phyloP scores from a whole-genome alignment of 2,329 filamentous ascomycete genomes.

The Aspergillus sergii region DNA sequence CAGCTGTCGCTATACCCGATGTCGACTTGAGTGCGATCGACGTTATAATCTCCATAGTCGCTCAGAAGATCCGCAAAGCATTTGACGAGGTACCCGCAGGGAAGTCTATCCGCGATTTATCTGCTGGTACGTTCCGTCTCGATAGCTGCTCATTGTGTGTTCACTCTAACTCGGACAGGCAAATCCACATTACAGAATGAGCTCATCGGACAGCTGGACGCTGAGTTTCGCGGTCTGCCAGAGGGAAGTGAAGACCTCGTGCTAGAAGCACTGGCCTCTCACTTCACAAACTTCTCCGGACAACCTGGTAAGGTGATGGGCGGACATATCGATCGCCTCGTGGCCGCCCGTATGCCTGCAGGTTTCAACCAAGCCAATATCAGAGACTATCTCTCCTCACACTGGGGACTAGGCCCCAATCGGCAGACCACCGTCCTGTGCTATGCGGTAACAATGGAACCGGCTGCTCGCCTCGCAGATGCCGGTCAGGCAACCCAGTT shows the following conservation, averaged over 20 bases:
- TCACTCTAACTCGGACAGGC: conserved; percentile 54
- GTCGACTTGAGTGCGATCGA: conserved; percentile 86
- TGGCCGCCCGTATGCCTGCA: conserved; percentile 98
- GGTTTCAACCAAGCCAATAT: conserved; percentile 98
- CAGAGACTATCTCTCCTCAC: conserved; percentile 89
- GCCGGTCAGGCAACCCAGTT: conserved; percentile 87
- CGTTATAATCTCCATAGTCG: conserved; percentile 83
- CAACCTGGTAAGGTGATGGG: conserved; percentile 92
- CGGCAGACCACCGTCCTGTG: not conserved
- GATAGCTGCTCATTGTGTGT: conserved; percentile 20
- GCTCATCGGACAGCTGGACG: conserved; percentile 94
- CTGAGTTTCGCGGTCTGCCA: conserved; percentile 96
- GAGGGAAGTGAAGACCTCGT: conserved; percentile 98
- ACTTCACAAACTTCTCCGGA: conserved; percentile 98
- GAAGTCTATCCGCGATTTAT: conserved; percentile 91
- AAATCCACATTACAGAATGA: conserved; percentile 99
- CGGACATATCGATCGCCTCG: conserved; percentile 76
- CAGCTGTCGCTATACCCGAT: conserved; percentile 73
- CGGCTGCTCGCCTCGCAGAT: conserved; percentile 8
- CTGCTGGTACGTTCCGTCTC: conserved; percentile 79
- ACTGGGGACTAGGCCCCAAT: conserved; percentile 75
- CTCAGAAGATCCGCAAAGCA: conserved; percentile 98
- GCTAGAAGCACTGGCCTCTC: conserved; percentile 86
- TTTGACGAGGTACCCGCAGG: conserved; percentile 83
- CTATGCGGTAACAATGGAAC: conserved; percentile 66